Percentiles rank a stretch among this genome's conserved stretches.
Conservation (phyloP, 768 basidiomycete genomes). For the Cubamyces lactineus region DNA sequence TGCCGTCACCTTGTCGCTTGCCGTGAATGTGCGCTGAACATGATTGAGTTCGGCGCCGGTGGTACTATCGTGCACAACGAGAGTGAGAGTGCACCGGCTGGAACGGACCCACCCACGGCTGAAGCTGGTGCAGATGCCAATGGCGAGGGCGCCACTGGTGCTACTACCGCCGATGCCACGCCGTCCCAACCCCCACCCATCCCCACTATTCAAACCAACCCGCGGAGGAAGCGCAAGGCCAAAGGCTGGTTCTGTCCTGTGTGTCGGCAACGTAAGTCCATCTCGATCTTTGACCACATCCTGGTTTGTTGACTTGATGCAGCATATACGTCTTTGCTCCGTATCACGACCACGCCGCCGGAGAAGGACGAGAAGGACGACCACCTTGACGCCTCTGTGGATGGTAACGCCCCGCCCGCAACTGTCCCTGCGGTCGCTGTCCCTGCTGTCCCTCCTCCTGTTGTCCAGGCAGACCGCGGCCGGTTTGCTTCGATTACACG, state of each 20-base stretch:
- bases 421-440: slow-evolving; percentile 3
- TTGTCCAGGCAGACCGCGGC: slow-evolving; percentile 24
- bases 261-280: slow-evolving; percentile 84
- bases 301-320: not conserved
- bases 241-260: slow-evolving; percentile 99
- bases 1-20: slow-evolving; percentile 95
- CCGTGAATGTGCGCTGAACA: slow-evolving; percentile 93
- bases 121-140: slow-evolving; percentile 14
- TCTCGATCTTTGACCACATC: slow-evolving; percentile 1
- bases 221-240: slow-evolving; percentile 84
- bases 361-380: slow-evolving; percentile 39
- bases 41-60: slow-evolving; percentile 97
- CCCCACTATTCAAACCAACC: slow-evolving; percentile 27
- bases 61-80: slow-evolving; percentile 74
- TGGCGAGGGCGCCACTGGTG: slow-evolving; percentile 21
- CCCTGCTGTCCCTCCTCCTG: slow-evolving; percentile 15
- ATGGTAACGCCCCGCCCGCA: slow-evolving; percentile 22
- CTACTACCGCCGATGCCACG: slow-evolving; percentile 25
- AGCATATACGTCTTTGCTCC: slow-evolving; percentile 89
- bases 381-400: slow-evolving; percentile 26
- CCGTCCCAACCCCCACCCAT: slow-evolving; percentile 20
- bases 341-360: slow-evolving; percentile 75
- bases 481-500: slow-evolving; percentile 25
- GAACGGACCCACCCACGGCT: slow-evolving; percentile 21
- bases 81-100: slow-evolving; percentile 34